A percentile compares a stretch with the other conserved stretches of the same genome.
These are phyloP conservation scores for Geotrichum candidum DNA, from an alignment of 1,139 yeast genomes.

Conservation along the genomic window DNA sequence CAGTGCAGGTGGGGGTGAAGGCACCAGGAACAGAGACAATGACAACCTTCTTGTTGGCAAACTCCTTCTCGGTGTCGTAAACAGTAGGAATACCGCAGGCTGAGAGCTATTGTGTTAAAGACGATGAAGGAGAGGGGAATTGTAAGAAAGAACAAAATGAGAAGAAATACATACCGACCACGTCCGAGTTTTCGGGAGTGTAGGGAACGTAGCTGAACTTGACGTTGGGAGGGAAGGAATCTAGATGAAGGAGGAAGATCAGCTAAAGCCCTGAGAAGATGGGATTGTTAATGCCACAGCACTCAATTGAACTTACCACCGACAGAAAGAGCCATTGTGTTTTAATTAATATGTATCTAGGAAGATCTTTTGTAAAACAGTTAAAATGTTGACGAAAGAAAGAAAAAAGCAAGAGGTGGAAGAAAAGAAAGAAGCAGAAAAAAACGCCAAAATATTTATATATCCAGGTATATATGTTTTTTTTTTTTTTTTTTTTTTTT, in stretches of 20 bases:
- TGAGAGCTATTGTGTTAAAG: conserved; percentile 45
- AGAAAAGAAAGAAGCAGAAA: not conserved
- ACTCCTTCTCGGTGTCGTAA: conserved; percentile 46
- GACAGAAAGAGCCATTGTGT: conserved; percentile 12
- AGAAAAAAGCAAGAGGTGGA: not conserved
- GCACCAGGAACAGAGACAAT: conserved; percentile 88
- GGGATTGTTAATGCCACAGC: not conserved
- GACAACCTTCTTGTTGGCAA: conserved; percentile 51
- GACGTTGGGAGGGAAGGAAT: conserved; percentile 50
- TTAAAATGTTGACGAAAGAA: too few species aligned
- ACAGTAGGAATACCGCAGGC: conserved; percentile 51
- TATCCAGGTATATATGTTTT: too few species aligned
- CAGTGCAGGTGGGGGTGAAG: conserved; percentile 85
- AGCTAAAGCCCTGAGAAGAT: not conserved
- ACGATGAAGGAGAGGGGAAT: conserved; percentile 5
- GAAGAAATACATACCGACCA: conserved; percentile 46
- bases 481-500: too few species aligned
- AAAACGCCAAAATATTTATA: not conserved
- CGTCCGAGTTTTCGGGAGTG: conserved; percentile 39
- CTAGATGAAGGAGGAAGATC: conserved; percentile 22
- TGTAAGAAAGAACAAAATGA: conserved; percentile 60
- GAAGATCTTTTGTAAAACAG: not conserved
- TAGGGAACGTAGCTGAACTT: conserved; percentile 55
- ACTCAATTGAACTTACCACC: conserved; percentile 14
- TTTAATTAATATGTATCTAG: not conserved